Evolutionary conservation across 108 stramenopile species (phyloP), one percentile per base, ranked within the genome.

Genomic region (Cyclotella cryptica): DNA sequence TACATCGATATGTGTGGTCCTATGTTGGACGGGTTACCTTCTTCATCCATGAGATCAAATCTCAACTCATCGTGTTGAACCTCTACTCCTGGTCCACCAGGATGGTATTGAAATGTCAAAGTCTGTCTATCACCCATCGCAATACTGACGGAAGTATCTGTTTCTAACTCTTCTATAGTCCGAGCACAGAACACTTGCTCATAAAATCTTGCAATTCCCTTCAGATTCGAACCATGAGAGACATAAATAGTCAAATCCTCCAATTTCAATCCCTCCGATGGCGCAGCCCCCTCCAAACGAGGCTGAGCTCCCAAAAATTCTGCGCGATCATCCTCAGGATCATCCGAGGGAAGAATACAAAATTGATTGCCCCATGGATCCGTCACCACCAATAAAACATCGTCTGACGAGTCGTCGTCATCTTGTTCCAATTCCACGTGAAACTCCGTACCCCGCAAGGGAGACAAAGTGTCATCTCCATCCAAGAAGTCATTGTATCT

Each of bases 1-100:
- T 89, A 89, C 24, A 89, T 45, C 41, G 86, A 87, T 19, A 89
- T 81, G 67, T 89, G 89, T n/a, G 86, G 88, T 10, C 92, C 92
- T 21, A 80, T 64, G 58, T 90, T 89, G 18, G 81, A 74, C 12
- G 80, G 75, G 53, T 78, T 85, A 15, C 52, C 79, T 14, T 85
- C 57, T 45, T 69, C 71, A 22, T 84, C 74, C 44, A 61, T 40
- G 10, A 79, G 68, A 40, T 87, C 80, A 52, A 60, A 74, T 6
- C 87, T 68, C 42, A 92, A 80, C 46, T 92, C 88, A 44, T 85
- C 85, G 52, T 89, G 90, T 24, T 19, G 15, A 21, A 84, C 70
- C n/a, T 73, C 54, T 14, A 62, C 75, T n/a, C 39, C 52, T 28
- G 60, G 58, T 29, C 75, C 78, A 45, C 76, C 83, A 18, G 83